Conservation (phyloP, 2,329 filamentous ascomycete species). For the Cladobotryum protrusum region DNA sequence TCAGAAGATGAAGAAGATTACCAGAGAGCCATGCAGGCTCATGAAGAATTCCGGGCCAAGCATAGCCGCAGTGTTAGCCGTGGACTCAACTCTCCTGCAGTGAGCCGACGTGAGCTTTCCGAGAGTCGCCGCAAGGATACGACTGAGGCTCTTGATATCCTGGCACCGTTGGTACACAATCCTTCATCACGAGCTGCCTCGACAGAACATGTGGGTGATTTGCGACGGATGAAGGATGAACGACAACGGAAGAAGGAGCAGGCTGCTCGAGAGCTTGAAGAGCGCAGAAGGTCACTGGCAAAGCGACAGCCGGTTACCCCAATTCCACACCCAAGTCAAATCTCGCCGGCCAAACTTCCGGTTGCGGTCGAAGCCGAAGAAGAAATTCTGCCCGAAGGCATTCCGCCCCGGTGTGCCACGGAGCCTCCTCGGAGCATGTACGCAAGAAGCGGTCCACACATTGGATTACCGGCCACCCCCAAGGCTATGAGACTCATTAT, state of each 20-base stretch:
- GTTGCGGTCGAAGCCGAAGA: slow-evolving; percentile 39
- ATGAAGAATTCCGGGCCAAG: slow-evolving; percentile 50
- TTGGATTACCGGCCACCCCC: slow-evolving; percentile 85
- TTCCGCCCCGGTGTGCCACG: slow-evolving; percentile 56
- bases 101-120: slow-evolving; percentile 30
- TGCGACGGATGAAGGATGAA: slow-evolving; percentile 52
- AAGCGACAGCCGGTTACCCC: slow-evolving; percentile 71
- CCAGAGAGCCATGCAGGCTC: slow-evolving; percentile 44
- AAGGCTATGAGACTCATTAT: slow-evolving; percentile 83
- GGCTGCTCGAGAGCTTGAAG: slow-evolving; percentile 80
- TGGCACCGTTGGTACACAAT: slow-evolving; percentile 23
- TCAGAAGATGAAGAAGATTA: slow-evolving; percentile 63
- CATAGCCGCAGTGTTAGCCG: slow-evolving; percentile 48
- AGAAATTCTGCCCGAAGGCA: slow-evolving; percentile 33
- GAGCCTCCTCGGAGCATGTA: slow-evolving; percentile 49
- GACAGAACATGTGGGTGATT: slow-evolving; percentile 46
- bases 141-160: slow-evolving; percentile 24
- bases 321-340: slow-evolving; percentile 66
- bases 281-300: slow-evolving; percentile 76
- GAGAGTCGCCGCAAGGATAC: slow-evolving; percentile 32
- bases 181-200: slow-evolving; percentile 30
- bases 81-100: slow-evolving; percentile 30
- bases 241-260: slow-evolving; percentile 63
- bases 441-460: slow-evolving; percentile 43
- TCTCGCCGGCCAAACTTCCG: slow-evolving; percentile 26